A percentile compares a stretch with the other conserved stretches of the same genome.
Evolutionary conservation across 768 basidiomycete genomes (phyloP).

Genomic region (Suillus weaverae): DNA sequence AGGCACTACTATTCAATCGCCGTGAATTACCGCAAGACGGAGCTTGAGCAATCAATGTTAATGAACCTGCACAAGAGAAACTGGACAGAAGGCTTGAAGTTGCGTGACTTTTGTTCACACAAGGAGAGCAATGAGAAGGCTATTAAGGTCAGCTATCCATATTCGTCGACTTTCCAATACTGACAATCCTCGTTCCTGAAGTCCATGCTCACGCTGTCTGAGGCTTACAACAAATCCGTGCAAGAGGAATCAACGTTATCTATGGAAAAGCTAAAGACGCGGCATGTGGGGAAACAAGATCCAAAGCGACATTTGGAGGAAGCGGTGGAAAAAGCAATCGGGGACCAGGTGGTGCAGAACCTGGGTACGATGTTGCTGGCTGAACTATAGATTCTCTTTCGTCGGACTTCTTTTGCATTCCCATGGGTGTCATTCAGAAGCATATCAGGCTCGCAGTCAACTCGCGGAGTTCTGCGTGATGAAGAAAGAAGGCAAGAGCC

Average conservation of each 20-base stretch:
- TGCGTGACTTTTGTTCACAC: conserved; percentile 87
- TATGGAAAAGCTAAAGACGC: conserved; percentile 90
- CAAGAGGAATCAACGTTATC: conserved; percentile 97
- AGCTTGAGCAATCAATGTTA: conserved; percentile 96
- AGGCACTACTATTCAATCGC: conserved; percentile 98
- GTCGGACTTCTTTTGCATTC: conserved; percentile 13
- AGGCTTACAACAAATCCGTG: conserved; percentile 96
- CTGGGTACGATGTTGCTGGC: conserved; percentile 93
- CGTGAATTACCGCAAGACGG: conserved; percentile 97
- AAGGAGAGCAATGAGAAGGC: conserved; percentile 89
- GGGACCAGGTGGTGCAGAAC: conserved; percentile 94
- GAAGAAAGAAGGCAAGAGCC: not conserved
- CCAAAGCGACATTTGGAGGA: conserved; percentile 98
- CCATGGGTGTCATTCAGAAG: conserved; percentile 8
- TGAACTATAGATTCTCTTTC: conserved; percentile 59
- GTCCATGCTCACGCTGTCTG: conserved; percentile 92
- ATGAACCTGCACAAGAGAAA: conserved; percentile 99
- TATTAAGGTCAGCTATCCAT: conserved; percentile 72
- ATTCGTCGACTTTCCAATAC: conserved; percentile 19
- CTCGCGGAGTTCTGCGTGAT: not conserved
- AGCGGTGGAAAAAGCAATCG: conserved; percentile 97
- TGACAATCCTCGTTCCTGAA: conserved; percentile 34
- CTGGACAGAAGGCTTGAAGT: conserved; percentile 96
- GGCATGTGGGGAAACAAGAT: conserved; percentile 97
- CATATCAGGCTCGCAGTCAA: not conserved